Conservation (phyloP, 495 filamentous ascomycete genomes). For the Ascobolus immersus region DNA sequence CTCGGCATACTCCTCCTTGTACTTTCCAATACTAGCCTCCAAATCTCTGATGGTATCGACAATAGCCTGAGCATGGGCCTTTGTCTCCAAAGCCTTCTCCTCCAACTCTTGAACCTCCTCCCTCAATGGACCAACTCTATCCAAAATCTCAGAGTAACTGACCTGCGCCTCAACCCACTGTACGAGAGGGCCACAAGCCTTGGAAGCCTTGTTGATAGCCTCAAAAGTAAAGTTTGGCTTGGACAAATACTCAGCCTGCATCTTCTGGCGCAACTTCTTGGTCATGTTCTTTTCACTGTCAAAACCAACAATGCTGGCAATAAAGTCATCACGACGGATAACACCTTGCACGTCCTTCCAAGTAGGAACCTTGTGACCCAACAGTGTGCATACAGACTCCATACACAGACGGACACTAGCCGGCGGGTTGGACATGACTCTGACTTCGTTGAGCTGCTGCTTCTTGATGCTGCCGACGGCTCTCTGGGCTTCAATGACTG, state of each 20-base stretch:
- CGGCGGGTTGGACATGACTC: conserved; percentile 83
- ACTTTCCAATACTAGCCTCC: conserved; percentile 77
- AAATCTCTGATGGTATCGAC: conserved; percentile 60
- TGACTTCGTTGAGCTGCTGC: conserved; percentile 88
- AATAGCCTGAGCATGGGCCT: conserved; percentile 76
- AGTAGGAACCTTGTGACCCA: conserved; percentile 68
- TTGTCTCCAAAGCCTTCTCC: conserved; percentile 71
- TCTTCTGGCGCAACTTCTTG: conserved; percentile 46
- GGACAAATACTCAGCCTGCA: conserved; percentile 77
- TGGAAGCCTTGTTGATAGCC: conserved; percentile 79
- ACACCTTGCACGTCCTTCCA: conserved; percentile 81
- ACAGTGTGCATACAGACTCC: conserved; percentile 78
- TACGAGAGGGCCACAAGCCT: conserved; percentile 86
- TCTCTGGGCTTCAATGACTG: conserved; percentile 72
- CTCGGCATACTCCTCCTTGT: conserved; percentile 88
- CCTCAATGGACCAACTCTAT: conserved; percentile 76
- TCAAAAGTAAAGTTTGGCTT: conserved; percentile 91
- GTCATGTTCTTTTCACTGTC: conserved; percentile 95
- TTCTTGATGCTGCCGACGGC: conserved; percentile 95
- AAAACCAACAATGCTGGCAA: conserved; percentile 91
- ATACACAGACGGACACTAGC: conserved; percentile 72
- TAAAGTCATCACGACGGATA: conserved; percentile 80
- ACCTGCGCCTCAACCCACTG: conserved; percentile 97
- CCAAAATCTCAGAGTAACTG: conserved; percentile 86
- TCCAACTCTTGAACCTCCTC: conserved; percentile 75